phyloP scores from a whole-genome alignment of 2,329 filamentous ascomycete genomes.

The Eutypella sp. region DNA sequence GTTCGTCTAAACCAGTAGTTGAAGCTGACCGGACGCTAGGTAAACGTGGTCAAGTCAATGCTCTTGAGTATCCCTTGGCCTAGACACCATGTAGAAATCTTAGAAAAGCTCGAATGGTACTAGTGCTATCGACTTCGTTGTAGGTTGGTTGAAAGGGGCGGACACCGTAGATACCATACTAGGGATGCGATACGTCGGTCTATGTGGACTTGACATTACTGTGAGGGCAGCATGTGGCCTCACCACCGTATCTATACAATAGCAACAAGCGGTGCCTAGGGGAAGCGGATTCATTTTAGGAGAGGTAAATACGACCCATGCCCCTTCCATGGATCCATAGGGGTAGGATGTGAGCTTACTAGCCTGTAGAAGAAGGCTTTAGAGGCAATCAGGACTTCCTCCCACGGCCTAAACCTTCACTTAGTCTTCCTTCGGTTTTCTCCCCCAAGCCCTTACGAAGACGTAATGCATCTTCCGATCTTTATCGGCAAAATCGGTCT shows the following conservation, averaged over 20 bases:
- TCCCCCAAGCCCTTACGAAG: neutral
- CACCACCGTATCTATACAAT: neutral
- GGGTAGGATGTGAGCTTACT: neutral
- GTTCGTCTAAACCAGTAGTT: too few relatives aligned
- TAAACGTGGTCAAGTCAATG: too few relatives aligned
- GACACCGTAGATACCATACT: too few relatives aligned
- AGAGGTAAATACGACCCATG: neutral
- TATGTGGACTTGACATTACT: too few relatives aligned
- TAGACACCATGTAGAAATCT: too few relatives aligned
- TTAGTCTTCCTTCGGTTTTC: neutral
- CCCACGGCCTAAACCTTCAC: neutral
- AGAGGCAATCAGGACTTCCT: neutral
- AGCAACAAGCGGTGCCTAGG: neutral
- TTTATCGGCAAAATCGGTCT: conserved; percentile 1
- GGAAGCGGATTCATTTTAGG: neutral
- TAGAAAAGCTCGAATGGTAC: too few relatives aligned
- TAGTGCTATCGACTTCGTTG: too few relatives aligned
- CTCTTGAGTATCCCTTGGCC: too few relatives aligned
- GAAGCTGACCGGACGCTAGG: too few relatives aligned
- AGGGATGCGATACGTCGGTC: too few relatives aligned
- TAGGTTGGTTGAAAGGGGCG: too few relatives aligned
- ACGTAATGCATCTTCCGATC: neutral
- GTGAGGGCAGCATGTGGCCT: too few relatives aligned
- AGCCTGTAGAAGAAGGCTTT: neutral
- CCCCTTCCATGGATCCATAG: neutral